Percentiles rank a stretch among this genome's conserved stretches.
phyloP scores from a whole-genome alignment of 176 grass and related monocot species.

The Carex cristatella region DNA sequence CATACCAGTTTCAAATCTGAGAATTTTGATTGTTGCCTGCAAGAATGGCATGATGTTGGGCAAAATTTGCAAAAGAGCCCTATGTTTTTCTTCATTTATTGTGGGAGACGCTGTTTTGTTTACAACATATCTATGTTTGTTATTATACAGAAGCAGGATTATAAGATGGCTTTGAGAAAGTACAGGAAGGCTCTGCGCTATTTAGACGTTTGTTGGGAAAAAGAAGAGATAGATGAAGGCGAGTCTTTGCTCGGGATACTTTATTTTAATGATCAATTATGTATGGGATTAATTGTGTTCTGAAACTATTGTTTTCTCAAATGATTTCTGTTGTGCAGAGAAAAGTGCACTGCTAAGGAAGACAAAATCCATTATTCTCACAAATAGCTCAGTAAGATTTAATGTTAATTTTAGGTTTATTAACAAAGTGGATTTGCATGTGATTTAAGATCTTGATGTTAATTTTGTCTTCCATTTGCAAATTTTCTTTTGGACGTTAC shows the following conservation, averaged over 20 bases:
- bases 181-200: slow-evolving; percentile 92
- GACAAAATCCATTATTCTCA: slow-evolving; percentile 93
- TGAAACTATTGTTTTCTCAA: slow-evolving; percentile 28
- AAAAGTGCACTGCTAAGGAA: slow-evolving; percentile 66
- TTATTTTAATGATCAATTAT: slow-evolving; percentile 11
- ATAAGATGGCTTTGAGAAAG: slow-evolving; percentile 88
- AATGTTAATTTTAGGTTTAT: slow-evolving; percentile 12
- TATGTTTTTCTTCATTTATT: neutral
- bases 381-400: slow-evolving; percentile 93
- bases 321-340: slow-evolving; percentile 41
- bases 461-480: slow-evolving; percentile 8
- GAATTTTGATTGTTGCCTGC: neutral
- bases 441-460: slow-evolving; percentile 1
- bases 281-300: neutral
- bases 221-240: slow-evolving; percentile 99
- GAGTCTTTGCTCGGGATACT: slow-evolving; percentile 12
- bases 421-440: slow-evolving; percentile 12
- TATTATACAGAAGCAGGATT: slow-evolving; percentile 75
- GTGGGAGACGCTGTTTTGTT: neutral
- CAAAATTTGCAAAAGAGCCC: neutral
- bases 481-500: neutral
- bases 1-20: neutral
- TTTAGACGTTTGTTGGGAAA: slow-evolving; percentile 97
- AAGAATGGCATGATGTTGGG: neutral
- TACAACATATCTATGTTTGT: neutral